phyloP scores from a whole-genome alignment of 768 basidiomycete genomes.

The Boletus sensibilis region DNA sequence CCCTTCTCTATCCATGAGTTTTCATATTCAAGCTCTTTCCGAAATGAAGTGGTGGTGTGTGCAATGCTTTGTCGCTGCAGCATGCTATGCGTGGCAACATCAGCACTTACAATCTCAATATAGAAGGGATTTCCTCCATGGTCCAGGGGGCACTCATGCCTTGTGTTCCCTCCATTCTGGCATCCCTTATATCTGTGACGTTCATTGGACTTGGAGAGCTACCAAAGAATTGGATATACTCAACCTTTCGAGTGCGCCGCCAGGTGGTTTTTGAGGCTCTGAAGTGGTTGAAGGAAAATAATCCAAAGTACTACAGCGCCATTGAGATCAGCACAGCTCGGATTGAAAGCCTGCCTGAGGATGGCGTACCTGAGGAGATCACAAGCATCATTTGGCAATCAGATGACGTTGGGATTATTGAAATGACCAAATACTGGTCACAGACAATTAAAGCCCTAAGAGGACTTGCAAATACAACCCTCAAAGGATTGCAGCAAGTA shows the following conservation, averaged over 20 bases:
- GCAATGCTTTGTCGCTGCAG: too few relatives aligned
- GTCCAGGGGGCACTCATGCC: slow-evolving; percentile 38
- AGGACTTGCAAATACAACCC: too few relatives aligned
- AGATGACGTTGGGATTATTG: slow-evolving; percentile 38
- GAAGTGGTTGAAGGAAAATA: slow-evolving; percentile 37
- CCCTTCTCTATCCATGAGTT: too few relatives aligned
- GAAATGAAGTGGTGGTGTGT: too few relatives aligned
- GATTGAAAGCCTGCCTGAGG: slow-evolving; percentile 30
- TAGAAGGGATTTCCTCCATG: slow-evolving; percentile 31
- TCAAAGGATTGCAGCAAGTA: too few relatives aligned
- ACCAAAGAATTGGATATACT: slow-evolving; percentile 27
- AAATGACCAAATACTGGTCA: too few relatives aligned
- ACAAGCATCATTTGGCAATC: slow-evolving; percentile 22
- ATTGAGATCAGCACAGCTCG: slow-evolving; percentile 23
- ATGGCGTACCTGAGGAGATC: slow-evolving; percentile 35
- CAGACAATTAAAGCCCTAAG: too few relatives aligned
- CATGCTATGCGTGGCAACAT: slow-evolving; percentile 38
- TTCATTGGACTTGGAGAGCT: slow-evolving; percentile 34
- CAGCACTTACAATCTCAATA: slow-evolving; percentile 30
- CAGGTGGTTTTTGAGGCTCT: slow-evolving; percentile 30
- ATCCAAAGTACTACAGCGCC: slow-evolving; percentile 31
- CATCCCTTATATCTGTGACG: slow-evolving; percentile 35
- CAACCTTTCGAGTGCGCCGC: slow-evolving; percentile 36
- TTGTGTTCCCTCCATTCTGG: slow-evolving; percentile 24
- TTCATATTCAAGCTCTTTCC: too few relatives aligned